Evolutionary conservation across 2,329 filamentous ascomycete genomes (phyloP), one percentile per base, ranked within the genome.

Genomic region (Colletotrichum magnum): DNA sequence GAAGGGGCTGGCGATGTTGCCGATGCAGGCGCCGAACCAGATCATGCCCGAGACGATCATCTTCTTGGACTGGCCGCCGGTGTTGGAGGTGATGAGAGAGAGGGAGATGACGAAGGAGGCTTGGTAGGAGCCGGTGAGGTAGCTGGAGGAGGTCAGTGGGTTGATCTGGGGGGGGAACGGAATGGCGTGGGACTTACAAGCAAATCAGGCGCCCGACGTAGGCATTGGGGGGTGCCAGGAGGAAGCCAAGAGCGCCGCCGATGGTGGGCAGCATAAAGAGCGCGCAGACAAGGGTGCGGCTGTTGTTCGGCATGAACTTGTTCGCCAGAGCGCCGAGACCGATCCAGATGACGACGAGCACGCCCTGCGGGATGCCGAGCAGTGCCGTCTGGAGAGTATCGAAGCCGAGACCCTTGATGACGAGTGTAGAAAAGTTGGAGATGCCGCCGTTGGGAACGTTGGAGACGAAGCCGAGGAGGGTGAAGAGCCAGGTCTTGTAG

Each of bases 1-100:
- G 77, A 90, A 90, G 0, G 89, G 89, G 0, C 88, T 86, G 4
- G 83, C 85, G 50, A 91, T 89, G 73, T 91, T 90, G 5, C 88
- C 89, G 1, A 86, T 83, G 73, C 88, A 90, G 64, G 87, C 87
- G 0, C 87, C 88, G 10, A 90, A 80, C 78, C 89, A 90, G 2
- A 90, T 81, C 65, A 89, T 84, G 1, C 86, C 88, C 24, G 89
- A 89, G n/a, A 88, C 88, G 28, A 90, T 86, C 53, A 90, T 88
- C 74, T 91, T 90, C 75, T 90, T 90, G 1, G 88, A 89, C 70
- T 89, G 87, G 0, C 88, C 88, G 1, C 81, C 83, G 0, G 82
- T 84, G 72, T 88, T 87, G 45, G 83, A 83, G 0, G 84, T 85
- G 50, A 83, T 83, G 67, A 87, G 80, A 1, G 81, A 82, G 0